These are phyloP conservation scores for Colletotrichum australisinense DNA, from an alignment of 2,329 filamentous ascomycete species.

Conservation along the genomic window DNA sequence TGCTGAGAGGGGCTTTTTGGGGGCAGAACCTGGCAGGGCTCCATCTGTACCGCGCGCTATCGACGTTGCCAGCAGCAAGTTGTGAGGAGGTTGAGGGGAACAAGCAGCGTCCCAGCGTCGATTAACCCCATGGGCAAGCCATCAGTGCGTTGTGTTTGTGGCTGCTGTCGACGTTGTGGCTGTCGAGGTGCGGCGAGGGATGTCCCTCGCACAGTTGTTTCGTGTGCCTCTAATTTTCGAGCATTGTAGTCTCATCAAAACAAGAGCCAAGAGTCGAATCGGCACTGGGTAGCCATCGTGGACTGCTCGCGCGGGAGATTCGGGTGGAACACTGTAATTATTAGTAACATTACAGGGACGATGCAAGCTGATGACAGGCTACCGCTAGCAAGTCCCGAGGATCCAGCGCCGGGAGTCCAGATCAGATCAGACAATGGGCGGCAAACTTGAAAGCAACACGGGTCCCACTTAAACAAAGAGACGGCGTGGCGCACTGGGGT, in stretches of 20 bases:
- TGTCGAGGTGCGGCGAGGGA: slow-evolving; percentile 12
- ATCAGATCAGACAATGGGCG: slow-evolving; percentile 15
- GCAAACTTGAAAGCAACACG: background rate
- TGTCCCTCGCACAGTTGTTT: slow-evolving; percentile 19
- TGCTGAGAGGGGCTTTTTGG: slow-evolving; percentile 1
- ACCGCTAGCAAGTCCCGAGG: background rate
- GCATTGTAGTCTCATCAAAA: background rate
- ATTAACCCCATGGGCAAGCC: background rate
- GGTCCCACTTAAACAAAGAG: slow-evolving; percentile 16
- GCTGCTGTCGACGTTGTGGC: slow-evolving; percentile 10
- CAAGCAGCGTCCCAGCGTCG: background rate
- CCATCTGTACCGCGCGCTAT: background rate
- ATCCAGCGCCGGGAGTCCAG: background rate
- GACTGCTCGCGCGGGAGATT: slow-evolving; percentile 8
- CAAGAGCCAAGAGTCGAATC: slow-evolving; percentile 1
- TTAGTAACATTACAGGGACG: background rate
- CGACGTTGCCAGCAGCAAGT: background rate
- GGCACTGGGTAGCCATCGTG: background rate
- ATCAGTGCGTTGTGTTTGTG: slow-evolving; percentile 31
- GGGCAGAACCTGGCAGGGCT: background rate
- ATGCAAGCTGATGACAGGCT: slow-evolving; percentile 1
- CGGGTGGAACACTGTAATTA: slow-evolving; percentile 22
- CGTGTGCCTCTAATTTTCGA: slow-evolving; percentile 13
- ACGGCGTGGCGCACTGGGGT: slow-evolving; percentile 5
- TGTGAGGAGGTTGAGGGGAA: background rate